Base-by-base conservation (phyloP, 495 filamentous ascomycete genomes). In the Pyrenopolyporus hunteri region DNA sequence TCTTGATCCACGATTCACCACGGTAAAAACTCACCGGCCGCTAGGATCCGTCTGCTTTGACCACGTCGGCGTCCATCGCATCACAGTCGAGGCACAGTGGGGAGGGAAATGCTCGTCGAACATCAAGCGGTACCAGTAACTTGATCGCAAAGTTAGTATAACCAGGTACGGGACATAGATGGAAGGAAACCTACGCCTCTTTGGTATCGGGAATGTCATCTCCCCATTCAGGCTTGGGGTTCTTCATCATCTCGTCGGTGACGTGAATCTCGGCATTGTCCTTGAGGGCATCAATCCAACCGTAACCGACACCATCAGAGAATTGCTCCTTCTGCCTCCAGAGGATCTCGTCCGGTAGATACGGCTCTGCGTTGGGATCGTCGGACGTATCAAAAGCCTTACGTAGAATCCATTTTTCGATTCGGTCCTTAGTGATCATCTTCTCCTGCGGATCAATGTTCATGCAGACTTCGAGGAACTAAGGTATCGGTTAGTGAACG, bases 251-350 rank as follows among this genome's bases (percentile, higher is more conserved):
- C 81, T 98, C 94, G 70, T 97, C 92, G 17, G 89, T 93, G 35
- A 98, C 89, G 33, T 93, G 83, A 51, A 84, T 70, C 76, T 93
- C 91, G 58, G 94, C 95, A 59, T 87, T 86, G 73, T 97, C 95
- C 82, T 97, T 98, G 40, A 98, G 83, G 11, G 86, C 90, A 71
- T 98, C 95, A 75, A 98, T 97, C 94, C 94, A 98, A 59, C 95
- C 92, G 79, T 98, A 98, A 52, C 94, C 94, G 60, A 98, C 95
- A 74, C 94, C 94, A 70, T 98, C 94, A 50, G 87, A 91, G 80
- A 98, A 98, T 80, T 98, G 95, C 80, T 98, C 94, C 84, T 98
- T 98, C 80, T 98, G 94, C 69, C 94, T 84, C 90, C 91, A 98
- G 32, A 98, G 87, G 63, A 98, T 98, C 70, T 94, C 85, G 11